Evolutionary conservation across 306 rosid genomes (phyloP).

Genomic region (Inga oerstediana): DNA sequence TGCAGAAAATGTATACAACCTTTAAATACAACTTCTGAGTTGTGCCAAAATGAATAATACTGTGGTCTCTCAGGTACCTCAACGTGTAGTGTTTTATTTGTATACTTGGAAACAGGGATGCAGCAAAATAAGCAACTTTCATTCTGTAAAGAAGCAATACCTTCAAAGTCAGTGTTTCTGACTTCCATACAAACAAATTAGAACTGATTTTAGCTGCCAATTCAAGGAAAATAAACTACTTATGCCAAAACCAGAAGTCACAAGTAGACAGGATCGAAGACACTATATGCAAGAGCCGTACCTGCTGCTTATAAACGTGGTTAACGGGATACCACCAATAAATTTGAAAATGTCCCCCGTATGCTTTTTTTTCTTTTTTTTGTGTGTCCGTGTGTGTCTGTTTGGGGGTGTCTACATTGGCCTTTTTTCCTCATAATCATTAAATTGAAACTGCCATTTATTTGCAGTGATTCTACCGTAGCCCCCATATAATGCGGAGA

Average conservation of each 20-base stretch:
- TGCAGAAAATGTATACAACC: slow-evolving; percentile 7
- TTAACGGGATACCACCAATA: slow-evolving; percentile 5
- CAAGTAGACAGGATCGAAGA: background rate
- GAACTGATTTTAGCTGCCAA: background rate
- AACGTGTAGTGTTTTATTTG: background rate
- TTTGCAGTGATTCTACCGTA: background rate
- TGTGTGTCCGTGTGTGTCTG: too few species aligned
- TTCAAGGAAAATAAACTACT: background rate
- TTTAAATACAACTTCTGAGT: slow-evolving; percentile 22
- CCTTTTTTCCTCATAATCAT: background rate
- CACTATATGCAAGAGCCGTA: background rate
- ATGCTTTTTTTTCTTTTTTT: background rate
- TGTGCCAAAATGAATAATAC: background rate
- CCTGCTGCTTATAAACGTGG: background rate
- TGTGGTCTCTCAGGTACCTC: slow-evolving; percentile 5
- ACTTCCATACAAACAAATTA: background rate
- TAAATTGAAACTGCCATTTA: background rate
- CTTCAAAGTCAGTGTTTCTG: background rate
- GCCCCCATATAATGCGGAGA: background rate
- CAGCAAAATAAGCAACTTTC: slow-evolving; percentile 19
- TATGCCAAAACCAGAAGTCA: background rate
- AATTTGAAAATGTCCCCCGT: background rate
- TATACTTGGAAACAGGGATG: slow-evolving; percentile 23
- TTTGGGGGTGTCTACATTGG: background rate
- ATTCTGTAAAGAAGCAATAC: slow-evolving; percentile 35